Conservation (phyloP, 176 grass and related monocot genomes). For the Musa acuminata region DNA sequence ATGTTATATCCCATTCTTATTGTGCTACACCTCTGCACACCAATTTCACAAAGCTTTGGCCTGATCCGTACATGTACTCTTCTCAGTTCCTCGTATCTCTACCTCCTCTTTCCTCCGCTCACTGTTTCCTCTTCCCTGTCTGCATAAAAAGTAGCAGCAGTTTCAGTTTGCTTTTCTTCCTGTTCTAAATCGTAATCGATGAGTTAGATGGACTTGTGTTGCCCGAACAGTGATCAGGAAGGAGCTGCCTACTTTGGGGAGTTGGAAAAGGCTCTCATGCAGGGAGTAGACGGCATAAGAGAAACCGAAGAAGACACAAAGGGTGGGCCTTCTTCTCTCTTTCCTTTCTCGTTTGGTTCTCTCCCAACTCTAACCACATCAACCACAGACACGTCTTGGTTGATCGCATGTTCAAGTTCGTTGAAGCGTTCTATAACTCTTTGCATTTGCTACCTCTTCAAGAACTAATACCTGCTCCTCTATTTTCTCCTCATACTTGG, state of each 20-base stretch:
- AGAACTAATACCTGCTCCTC: constrained; percentile 28
- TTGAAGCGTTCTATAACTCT: constrained; percentile 9
- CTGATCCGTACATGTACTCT: constrained; percentile 3
- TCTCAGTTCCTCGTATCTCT: constrained; percentile 16
- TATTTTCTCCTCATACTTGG: constrained; percentile 38
- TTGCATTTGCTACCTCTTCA: constrained; percentile 28
- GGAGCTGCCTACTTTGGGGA: constrained; percentile 64
- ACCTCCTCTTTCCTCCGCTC: neutral
- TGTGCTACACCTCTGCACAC: neutral
- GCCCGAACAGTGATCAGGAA: constrained; percentile 46
- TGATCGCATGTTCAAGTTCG: too few species aligned
- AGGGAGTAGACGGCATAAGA: constrained; percentile 45
- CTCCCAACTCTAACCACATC: constrained; percentile 19
- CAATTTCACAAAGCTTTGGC: constrained; percentile 1
- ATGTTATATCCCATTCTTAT: neutral
- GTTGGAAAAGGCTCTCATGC: constrained; percentile 76
- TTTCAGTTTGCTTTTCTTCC: neutral
- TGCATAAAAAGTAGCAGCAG: neutral
- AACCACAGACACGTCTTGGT: neutral
- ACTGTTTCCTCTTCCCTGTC: neutral
- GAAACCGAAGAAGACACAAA: constrained; percentile 37
- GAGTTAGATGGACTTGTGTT: neutral
- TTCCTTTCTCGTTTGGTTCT: constrained; percentile 11
- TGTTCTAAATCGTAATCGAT: neutral
- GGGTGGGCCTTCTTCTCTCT: constrained; percentile 28